A percentile compares a stretch with the other conserved stretches of the same genome.
Conservation (phyloP, 176 grass and related monocot genomes). For the Themeda triandra region DNA sequence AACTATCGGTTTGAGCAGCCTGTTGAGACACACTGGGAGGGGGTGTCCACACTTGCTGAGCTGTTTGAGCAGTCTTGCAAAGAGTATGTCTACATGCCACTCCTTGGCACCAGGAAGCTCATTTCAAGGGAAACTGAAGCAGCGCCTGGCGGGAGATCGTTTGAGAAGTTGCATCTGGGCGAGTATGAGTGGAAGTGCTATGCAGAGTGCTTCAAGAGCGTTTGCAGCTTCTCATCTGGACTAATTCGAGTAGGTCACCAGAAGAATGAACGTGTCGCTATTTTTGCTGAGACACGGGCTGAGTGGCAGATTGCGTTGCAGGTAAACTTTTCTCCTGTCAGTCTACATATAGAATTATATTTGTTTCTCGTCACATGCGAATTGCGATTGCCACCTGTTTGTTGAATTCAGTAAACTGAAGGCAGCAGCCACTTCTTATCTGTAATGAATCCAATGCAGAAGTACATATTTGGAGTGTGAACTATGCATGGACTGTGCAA, state of each 20-base stretch:
- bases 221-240: conserved; percentile 83
- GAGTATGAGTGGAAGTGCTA: conserved; percentile 93
- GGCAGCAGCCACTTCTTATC: background rate
- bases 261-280: conserved; percentile 66
- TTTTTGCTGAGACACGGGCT: conserved; percentile 84
- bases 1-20: conserved; percentile 66
- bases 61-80: conserved; percentile 87
- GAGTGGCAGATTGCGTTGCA: conserved; percentile 97
- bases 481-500: background rate
- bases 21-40: conserved; percentile 82
- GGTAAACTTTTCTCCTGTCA: conserved; percentile 38
- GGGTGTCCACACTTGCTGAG: conserved; percentile 67
- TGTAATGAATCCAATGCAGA: background rate
- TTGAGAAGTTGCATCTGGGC: conserved; percentile 93
- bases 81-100: conserved; percentile 59
- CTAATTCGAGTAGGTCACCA: conserved; percentile 67
- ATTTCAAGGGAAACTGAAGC: conserved; percentile 64
- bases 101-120: conserved; percentile 82
- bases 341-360: background rate
- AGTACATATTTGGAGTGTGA: background rate
- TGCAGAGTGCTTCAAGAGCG: conserved; percentile 64
- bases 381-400: background rate
- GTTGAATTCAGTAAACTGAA: background rate
- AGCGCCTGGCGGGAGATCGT: conserved; percentile 59
- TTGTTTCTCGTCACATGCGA: background rate